Evolutionary conservation across 371 early-diverging fungal species (phyloP).

Genomic region (Chytridiales sp.): DNA sequence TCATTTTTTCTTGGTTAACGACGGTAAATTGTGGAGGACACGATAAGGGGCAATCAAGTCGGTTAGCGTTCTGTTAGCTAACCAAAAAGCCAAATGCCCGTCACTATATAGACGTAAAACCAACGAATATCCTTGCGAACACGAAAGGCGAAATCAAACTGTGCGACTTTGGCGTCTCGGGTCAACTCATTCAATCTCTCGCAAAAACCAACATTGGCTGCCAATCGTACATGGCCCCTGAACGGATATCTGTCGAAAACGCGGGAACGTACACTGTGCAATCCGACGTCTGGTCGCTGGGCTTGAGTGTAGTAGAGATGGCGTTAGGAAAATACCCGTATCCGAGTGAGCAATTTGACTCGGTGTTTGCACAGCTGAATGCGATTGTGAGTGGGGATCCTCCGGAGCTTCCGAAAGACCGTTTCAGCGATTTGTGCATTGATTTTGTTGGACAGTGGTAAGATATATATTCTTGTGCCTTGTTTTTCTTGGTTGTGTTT

Average conservation of each 20-base stretch:
- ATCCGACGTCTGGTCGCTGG: slow-evolving; percentile 92
- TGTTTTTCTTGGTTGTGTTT: not conserved
- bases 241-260: slow-evolving; percentile 83
- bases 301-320: slow-evolving; percentile 88
- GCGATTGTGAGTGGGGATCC: slow-evolving; percentile 83
- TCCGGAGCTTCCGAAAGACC: slow-evolving; percentile 65
- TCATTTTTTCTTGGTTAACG: not conserved
- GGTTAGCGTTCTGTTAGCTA: no score
- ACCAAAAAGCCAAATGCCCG: slow-evolving; percentile 3
- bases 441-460: slow-evolving; percentile 79
- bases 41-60: no score
- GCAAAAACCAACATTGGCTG: slow-evolving; percentile 94
- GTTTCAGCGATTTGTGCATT: slow-evolving; percentile 68
- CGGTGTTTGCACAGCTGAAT: slow-evolving; percentile 82
- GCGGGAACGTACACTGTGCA: slow-evolving; percentile 82
- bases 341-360: slow-evolving; percentile 52
- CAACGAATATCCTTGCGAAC: slow-evolving; percentile 91
- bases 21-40: no score
- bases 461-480: slow-evolving; percentile 13
- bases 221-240: slow-evolving; percentile 97
- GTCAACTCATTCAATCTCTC: slow-evolving; percentile 83
- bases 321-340: slow-evolving; percentile 88
- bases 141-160: slow-evolving; percentile 84
- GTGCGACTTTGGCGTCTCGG: slow-evolving; percentile 78
- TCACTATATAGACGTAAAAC: slow-evolving; percentile 76